Evolutionary conservation across 345 rosid genomes (phyloP).

Genomic region (Sisymbrium altissimum): DNA sequence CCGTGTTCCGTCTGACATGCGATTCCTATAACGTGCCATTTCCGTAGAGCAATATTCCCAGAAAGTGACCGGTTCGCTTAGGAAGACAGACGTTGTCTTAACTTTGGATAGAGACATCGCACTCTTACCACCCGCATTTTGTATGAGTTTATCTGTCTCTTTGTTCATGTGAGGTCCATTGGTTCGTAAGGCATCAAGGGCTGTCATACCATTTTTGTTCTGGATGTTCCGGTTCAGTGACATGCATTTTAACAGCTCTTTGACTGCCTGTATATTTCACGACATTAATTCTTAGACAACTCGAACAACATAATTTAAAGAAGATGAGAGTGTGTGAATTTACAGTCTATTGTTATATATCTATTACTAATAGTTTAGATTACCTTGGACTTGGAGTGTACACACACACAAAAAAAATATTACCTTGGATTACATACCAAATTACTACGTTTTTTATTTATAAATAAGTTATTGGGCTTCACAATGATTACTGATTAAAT

Average conservation of each 20-base stretch:
- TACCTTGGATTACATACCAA: too few relatives aligned
- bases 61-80: not conserved
- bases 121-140: not conserved
- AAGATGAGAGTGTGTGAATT: not conserved
- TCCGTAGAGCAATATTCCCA: not conserved
- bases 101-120: not conserved
- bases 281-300: not conserved
- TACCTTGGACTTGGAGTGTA: too few relatives aligned
- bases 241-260: slow-evolving; percentile 6
- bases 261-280: slow-evolving; percentile 14
- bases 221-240: slow-evolving; percentile 10
- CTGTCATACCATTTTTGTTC: slow-evolving; percentile 5
- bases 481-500: not conserved
- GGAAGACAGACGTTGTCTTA: not conserved
- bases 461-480: too few relatives aligned
- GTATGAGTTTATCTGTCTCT: not conserved
- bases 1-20: slow-evolving; percentile 5
- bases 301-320: not conserved
- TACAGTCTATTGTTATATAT: too few relatives aligned
- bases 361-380: too few relatives aligned
- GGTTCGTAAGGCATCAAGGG: slow-evolving; percentile 3
- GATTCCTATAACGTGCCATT: not conserved
- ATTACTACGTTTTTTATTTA: too few relatives aligned
- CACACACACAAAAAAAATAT: too few relatives aligned
- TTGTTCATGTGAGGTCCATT: not conserved